These are phyloP conservation scores for Comarum palustre DNA, from an alignment of 306 rosid genomes.

Conservation along the genomic window DNA sequence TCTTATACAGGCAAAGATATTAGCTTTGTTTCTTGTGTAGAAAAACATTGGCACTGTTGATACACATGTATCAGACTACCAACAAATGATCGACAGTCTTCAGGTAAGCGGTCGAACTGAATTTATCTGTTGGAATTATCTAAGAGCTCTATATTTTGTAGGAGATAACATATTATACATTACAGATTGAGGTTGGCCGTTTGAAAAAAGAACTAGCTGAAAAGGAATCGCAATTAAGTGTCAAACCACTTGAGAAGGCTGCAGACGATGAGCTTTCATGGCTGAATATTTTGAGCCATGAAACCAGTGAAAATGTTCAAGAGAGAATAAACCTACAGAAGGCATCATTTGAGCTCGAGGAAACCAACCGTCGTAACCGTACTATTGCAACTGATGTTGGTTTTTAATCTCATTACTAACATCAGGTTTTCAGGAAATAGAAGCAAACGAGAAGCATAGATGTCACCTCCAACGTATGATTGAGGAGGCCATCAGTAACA, in stretches of 20 bases:
- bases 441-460: constrained; percentile 57
- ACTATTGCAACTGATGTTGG: constrained; percentile 2
- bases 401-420: constrained; percentile 18
- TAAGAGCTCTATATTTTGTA: constrained; percentile 2
- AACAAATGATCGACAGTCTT: constrained; percentile 60
- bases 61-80: constrained; percentile 60
- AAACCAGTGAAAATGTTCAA: constrained; percentile 61
- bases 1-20: not conserved
- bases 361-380: constrained; percentile 49
- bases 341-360: constrained; percentile 62
- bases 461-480: constrained; percentile 55
- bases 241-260: constrained; percentile 51
- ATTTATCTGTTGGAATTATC: constrained; percentile 9
- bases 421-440: constrained; percentile 44
- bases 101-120: constrained; percentile 35
- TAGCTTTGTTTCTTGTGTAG: constrained; percentile 28
- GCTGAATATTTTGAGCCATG: constrained; percentile 56
- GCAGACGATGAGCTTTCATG: constrained; percentile 53
- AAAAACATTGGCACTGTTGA: constrained; percentile 58
- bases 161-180: constrained; percentile 13
- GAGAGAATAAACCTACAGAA: constrained; percentile 62
- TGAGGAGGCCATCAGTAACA: constrained; percentile 53
- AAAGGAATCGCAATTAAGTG: constrained; percentile 44
- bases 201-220: constrained; percentile 54
- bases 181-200: constrained; percentile 54